Evolutionary conservation across 2,329 filamentous ascomycete species (phyloP).

Genomic region (Ustulina deusta): DNA sequence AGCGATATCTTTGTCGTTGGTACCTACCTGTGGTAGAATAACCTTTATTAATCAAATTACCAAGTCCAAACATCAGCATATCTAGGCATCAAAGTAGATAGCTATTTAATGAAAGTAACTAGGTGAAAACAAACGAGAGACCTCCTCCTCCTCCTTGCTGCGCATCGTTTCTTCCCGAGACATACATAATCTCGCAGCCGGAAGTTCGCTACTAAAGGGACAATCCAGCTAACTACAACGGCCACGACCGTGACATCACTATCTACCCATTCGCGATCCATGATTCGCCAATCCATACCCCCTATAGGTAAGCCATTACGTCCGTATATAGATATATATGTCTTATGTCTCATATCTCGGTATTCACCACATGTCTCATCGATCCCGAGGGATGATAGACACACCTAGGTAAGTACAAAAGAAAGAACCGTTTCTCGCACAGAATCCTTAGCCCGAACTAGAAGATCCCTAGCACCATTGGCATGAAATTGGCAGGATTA

Average conservation of each 20-base stretch:
- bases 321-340: no score
- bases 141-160: no score
- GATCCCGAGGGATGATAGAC: background rate
- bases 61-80: background rate
- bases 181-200: background rate
- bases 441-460: no score
- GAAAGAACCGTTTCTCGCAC: background rate
- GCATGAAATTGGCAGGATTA: background rate
- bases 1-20: background rate
- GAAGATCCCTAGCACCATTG: background rate
- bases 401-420: background rate
- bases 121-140: background rate
- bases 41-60: background rate
- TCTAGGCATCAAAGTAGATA: background rate
- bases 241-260: background rate
- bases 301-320: background rate
- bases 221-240: background rate
- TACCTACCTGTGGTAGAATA: background rate
- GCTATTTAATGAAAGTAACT: background rate
- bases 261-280: background rate
- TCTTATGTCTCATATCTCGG: background rate
- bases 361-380: background rate
- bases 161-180: background rate
- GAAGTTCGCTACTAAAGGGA: background rate
- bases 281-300: slow-evolving; percentile 3